Base-by-base conservation (phyloP, 1,139 yeast genomes). In the Ogataea hybrid region DNA sequence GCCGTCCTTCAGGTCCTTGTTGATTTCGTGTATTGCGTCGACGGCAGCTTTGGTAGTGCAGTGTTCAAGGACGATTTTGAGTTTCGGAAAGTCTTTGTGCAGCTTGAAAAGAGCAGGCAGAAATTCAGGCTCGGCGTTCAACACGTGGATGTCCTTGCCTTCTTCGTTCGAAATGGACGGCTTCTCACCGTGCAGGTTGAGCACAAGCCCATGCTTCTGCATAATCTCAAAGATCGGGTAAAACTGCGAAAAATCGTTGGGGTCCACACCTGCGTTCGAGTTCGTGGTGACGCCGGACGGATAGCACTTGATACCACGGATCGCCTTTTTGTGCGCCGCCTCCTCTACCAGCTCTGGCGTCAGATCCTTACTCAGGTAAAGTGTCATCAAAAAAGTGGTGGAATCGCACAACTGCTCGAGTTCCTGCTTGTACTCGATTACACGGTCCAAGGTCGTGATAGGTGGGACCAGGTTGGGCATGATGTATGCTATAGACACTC, bases 281-380 rank as follows among this genome's bases (percentile, higher is more conserved):
- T 92, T 94, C 37, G 99, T 92, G 11, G 99, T 92, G 25, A 94
- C 99, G 36, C 99, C 99, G 1, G 97, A 97, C 23, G 98, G 98
- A 61, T 94, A 92, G 63, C 96, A 89, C 63, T 92, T 94, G 51
- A 89, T 85, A 45, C 95, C 95, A 30, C 84, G 81, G 29, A 89
- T 79, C 40, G 83, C 83, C 3, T 83, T 83, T 11, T 67, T 60
- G 46, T 72, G 63, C n/a, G 92, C 94, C 23, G 97, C 97, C 53
- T 79, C 76, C 43, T 76, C 79, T 44, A 92, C 81, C 34, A 88
- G 69, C 51, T 86, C 95, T 0, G 97, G 97, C 0, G 96, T 86
- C 52, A 92, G 70, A 1, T 80, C 85, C 42, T 76, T 79, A 38
- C 84, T 76, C 37, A 92, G 73, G 57, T 94, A 92, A 51, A 92